Conservation (phyloP, 2,329 filamentous ascomycete species). For the Fusarium bulbicola region DNA sequence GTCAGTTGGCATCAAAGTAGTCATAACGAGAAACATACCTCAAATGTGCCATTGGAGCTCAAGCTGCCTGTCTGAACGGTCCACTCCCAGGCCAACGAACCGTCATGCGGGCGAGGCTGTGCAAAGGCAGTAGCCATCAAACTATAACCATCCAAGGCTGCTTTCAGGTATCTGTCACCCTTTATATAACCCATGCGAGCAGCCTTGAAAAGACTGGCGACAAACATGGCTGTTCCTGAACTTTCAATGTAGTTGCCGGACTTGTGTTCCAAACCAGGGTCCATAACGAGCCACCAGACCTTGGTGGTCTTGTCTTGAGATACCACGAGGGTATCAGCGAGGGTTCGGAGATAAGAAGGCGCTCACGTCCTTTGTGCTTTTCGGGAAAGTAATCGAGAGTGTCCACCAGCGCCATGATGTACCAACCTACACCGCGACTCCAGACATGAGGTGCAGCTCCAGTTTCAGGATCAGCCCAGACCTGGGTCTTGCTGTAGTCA, state of each 20-base stretch:
- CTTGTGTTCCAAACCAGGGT: slow-evolving; percentile 54
- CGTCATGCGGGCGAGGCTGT: slow-evolving; percentile 41
- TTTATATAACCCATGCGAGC: slow-evolving; percentile 38
- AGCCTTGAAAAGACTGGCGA: slow-evolving; percentile 59
- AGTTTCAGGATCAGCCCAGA: slow-evolving; percentile 60
- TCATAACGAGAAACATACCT: slow-evolving; percentile 45
- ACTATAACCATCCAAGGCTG: slow-evolving; percentile 48
- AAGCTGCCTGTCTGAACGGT: slow-evolving; percentile 62
- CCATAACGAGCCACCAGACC: slow-evolving; percentile 68
- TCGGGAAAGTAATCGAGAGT: slow-evolving; percentile 55
- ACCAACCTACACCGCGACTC: slow-evolving; percentile 64
- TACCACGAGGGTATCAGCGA: slow-evolving; percentile 53
- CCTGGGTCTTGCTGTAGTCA: slow-evolving; percentile 57
- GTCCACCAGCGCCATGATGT: slow-evolving; percentile 60
- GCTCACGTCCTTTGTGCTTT: slow-evolving; percentile 46
- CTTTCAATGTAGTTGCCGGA: slow-evolving; percentile 68
- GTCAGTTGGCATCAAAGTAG: neutral
- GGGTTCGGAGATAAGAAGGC: slow-evolving; percentile 50
- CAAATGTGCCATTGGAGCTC: slow-evolving; percentile 58
- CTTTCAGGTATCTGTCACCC: slow-evolving; percentile 27
- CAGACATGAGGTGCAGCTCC: slow-evolving; percentile 63
- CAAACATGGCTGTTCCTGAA: slow-evolving; percentile 66
- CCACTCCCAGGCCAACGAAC: slow-evolving; percentile 59
- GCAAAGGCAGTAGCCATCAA: slow-evolving; percentile 55
- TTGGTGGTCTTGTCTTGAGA: slow-evolving; percentile 57